phyloP scores from a whole-genome alignment of 345 rosid genomes.

The Brassica juncea region DNA sequence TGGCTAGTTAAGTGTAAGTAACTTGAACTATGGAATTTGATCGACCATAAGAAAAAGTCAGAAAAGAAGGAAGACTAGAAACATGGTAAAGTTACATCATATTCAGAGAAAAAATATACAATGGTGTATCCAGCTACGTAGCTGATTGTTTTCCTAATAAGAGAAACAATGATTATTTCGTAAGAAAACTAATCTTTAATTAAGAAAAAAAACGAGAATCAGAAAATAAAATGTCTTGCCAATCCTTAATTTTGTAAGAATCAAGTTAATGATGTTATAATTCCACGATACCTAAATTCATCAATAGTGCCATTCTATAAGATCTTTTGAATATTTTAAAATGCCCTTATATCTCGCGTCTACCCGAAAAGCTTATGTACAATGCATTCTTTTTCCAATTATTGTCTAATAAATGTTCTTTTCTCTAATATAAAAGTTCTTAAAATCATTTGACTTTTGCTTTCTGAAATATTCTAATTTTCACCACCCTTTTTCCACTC shows the following conservation, averaged over 20 bases:
- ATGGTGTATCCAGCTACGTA: background rate
- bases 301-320: constrained; percentile 8
- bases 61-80: background rate
- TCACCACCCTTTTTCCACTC: background rate
- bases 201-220: background rate
- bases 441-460: background rate
- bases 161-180: background rate
- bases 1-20: background rate
- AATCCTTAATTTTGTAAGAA: background rate
- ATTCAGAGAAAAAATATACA: background rate
- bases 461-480: background rate
- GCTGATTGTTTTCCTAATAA: background rate
- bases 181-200: background rate
- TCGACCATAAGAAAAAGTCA: background rate
- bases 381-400: constrained; percentile 27
- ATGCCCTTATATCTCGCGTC: constrained; percentile 27
- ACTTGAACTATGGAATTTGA: background rate
- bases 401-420: constrained; percentile 20
- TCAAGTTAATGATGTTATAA: background rate
- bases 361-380: constrained; percentile 17
- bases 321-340: constrained; percentile 14
- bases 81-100: background rate
- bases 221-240: background rate
- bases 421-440: constrained; percentile 8
- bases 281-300: background rate